A percentile compares a stretch with the other conserved stretches of the same genome.
These are phyloP conservation scores for Leccinum barrowsii DNA, from an alignment of 768 basidiomycete species.

Conservation along the genomic window DNA sequence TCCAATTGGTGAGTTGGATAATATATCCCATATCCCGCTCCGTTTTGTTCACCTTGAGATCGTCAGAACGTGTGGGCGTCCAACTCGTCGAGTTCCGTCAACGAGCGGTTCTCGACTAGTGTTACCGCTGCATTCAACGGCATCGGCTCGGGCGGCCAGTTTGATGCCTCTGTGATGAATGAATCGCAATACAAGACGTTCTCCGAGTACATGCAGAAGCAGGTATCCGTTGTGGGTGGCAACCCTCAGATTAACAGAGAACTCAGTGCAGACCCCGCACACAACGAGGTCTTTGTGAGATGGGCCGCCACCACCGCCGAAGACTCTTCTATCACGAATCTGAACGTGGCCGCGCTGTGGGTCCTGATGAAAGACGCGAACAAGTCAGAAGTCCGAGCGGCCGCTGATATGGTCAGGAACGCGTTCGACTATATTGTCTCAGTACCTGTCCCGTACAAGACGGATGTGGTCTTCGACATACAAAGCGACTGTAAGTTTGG, in stretches of 20 bases:
- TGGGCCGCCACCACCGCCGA: conserved; percentile 1
- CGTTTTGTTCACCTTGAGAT: background rate
- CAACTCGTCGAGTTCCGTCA: conserved; percentile 5
- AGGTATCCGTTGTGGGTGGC: conserved; percentile 7
- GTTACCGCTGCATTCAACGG: background rate
- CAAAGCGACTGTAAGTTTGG: conserved; percentile 5
- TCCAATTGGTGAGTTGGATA: background rate
- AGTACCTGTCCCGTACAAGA: background rate
- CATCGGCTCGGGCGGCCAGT: no score
- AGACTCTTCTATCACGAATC: background rate
- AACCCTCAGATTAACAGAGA: background rate
- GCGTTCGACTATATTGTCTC: conserved; percentile 4
- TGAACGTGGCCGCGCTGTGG: conserved; percentile 6
- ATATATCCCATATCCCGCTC: background rate
- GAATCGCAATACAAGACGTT: no score
- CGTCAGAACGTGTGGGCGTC: conserved; percentile 8
- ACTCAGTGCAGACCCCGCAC: conserved; percentile 5
- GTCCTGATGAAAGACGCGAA: conserved; percentile 1
- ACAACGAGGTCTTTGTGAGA: background rate
- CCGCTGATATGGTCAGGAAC: conserved; percentile 4
- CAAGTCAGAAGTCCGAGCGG: background rate
- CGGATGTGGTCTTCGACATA: conserved; percentile 2
- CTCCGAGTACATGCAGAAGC: no score
- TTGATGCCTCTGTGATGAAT: no score
- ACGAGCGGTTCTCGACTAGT: conserved; percentile 2